Conservation (phyloP, 2,329 filamentous ascomycete species). For the Scedosporium dehoogii region DNA sequence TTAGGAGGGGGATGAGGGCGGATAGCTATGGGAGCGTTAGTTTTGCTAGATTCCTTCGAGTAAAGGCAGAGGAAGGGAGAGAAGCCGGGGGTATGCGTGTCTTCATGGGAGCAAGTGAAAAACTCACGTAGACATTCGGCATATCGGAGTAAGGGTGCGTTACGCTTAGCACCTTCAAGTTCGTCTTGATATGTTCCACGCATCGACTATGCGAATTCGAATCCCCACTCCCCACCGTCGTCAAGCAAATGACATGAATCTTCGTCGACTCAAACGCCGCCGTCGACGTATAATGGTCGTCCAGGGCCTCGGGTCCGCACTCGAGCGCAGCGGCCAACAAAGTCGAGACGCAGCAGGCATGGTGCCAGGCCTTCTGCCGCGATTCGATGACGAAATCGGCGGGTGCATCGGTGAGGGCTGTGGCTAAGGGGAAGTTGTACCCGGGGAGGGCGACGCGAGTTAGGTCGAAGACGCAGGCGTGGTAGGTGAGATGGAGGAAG, state of each 20-base stretch:
- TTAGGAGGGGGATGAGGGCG: slow-evolving; percentile 4
- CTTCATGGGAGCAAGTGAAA: background rate
- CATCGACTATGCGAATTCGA: slow-evolving; percentile 11
- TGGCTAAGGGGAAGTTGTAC: slow-evolving; percentile 16
- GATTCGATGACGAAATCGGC: slow-evolving; percentile 12
- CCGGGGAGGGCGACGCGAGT: slow-evolving; percentile 16
- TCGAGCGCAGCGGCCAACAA: slow-evolving; percentile 12
- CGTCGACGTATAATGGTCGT: slow-evolving; percentile 15
- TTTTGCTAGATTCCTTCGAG: background rate
- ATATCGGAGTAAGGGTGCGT: slow-evolving; percentile 4
- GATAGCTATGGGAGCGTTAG: background rate
- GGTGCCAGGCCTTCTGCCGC: slow-evolving; percentile 13
- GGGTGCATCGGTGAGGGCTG: slow-evolving; percentile 13
- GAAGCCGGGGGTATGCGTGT: background rate
- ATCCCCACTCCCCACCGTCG: slow-evolving; percentile 12
- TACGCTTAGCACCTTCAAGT: slow-evolving; percentile 8
- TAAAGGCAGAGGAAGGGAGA: background rate
- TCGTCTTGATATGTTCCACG: slow-evolving; percentile 13
- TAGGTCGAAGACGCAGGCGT: slow-evolving; percentile 16
- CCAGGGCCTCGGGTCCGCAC: slow-evolving; percentile 11
- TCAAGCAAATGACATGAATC: slow-evolving; percentile 17
- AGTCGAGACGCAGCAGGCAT: slow-evolving; percentile 15
- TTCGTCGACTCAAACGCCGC: slow-evolving; percentile 17
- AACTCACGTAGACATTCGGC: slow-evolving; percentile 4
- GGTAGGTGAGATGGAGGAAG: slow-evolving; percentile 15